Evolutionary conservation across 1,284 basidiomycete genomes (phyloP).

Genomic region (Cryptococcus maquisensis): DNA sequence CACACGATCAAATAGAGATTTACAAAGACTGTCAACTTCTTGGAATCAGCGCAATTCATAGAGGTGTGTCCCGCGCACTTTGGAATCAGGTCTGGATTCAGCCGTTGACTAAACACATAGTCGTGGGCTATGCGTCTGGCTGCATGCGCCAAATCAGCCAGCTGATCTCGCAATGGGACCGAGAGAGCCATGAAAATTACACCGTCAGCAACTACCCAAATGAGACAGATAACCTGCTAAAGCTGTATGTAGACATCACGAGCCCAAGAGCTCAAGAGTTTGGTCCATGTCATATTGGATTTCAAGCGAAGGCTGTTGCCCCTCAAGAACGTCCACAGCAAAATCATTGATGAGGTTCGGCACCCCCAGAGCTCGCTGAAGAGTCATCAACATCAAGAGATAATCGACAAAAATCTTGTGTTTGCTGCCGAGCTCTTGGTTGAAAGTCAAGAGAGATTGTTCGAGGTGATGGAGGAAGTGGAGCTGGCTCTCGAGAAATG

Average conservation of each 20-base stretch:
- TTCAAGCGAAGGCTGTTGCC: slow-evolving; percentile 4
- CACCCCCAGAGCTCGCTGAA: not conserved
- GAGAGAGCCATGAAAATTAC: not conserved
- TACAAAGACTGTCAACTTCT: not conserved
- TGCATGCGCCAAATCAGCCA: not conserved
- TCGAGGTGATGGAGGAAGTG: not conserved
- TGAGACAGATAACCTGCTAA: not conserved
- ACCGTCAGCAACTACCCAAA: not conserved
- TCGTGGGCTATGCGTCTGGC: not conserved
- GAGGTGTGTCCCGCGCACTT: not conserved
- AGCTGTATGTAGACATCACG: not conserved
- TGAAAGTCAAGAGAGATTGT: not conserved
- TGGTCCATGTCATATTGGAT: not conserved
- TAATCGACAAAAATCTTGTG: not conserved
- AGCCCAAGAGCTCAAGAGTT: not conserved
- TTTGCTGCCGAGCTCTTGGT: not conserved
- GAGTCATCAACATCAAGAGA: not conserved
- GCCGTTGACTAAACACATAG: not conserved
- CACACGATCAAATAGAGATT: not conserved
- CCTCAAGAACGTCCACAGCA: not conserved
- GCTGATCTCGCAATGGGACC: not conserved
- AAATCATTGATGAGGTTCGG: not conserved
- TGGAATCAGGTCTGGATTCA: no score
- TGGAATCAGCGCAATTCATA: slow-evolving; percentile 1
- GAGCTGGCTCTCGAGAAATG: not conserved